Percentiles rank a stretch among this genome's conserved stretches.
Evolutionary conservation across 306 rosid species (phyloP).

Genomic region (Heteromeles arbutifolia): DNA sequence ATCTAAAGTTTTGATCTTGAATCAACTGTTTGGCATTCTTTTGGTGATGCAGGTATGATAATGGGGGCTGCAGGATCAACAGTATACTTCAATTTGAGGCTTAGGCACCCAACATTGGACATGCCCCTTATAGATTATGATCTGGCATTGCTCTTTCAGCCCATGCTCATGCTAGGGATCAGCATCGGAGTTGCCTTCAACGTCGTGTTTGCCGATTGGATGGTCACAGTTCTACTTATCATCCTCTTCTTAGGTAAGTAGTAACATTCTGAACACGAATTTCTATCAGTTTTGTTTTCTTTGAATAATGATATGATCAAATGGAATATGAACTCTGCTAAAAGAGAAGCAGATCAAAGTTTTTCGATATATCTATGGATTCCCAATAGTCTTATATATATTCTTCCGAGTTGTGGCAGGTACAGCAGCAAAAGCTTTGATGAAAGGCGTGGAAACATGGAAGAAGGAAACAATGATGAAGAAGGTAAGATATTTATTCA

Average conservation of each 20-base stretch:
- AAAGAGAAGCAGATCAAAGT: background rate
- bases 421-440: slow-evolving; percentile 61
- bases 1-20: background rate
- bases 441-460: slow-evolving; percentile 72
- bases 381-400: background rate
- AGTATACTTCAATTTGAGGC: slow-evolving; percentile 59
- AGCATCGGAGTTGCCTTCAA: slow-evolving; percentile 79
- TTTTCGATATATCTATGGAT: background rate
- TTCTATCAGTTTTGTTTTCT: background rate
- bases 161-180: slow-evolving; percentile 73
- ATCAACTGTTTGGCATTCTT: background rate
- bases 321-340: background rate
- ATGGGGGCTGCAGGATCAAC: slow-evolving; percentile 87
- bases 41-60: slow-evolving; percentile 52
- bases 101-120: slow-evolving; percentile 70
- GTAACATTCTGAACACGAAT: background rate
- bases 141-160: slow-evolving; percentile 66
- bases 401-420: slow-evolving; percentile 28
- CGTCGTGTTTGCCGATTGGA: slow-evolving; percentile 83
- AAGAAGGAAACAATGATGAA: slow-evolving; percentile 56
- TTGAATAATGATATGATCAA: background rate
- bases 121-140: slow-evolving; percentile 68
- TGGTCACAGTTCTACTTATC: slow-evolving; percentile 72
- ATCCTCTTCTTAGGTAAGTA: slow-evolving; percentile 54
- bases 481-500: slow-evolving; percentile 30